Base-by-base conservation (phyloP, 2,329 filamentous ascomycete genomes). In the Trichoderma simmonsii region DNA sequence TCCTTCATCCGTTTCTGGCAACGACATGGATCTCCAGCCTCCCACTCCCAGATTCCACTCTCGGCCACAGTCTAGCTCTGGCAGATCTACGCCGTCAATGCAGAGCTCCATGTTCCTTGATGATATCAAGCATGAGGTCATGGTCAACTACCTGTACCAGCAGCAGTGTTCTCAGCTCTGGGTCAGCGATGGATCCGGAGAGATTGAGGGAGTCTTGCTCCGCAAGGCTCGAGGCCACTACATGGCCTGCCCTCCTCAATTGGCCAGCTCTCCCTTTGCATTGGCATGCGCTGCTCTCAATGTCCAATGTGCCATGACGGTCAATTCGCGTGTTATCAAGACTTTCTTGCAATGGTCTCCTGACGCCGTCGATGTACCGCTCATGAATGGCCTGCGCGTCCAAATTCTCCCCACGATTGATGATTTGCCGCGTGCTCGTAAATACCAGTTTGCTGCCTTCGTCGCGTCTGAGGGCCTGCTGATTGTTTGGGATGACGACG, bases 71-170 rank as follows among this genome's bases (percentile, higher is more conserved):
- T 85, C 84, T 74, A 83, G 80, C 75, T 87, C 86, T 15, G 85
- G 81, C 18, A 80, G 80, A 32, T 87, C 86, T 18, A 77, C 77
- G 6, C 78, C 77, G n/a, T 81, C 80, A 18, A 81, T 78, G 28
- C 80, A 80, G 62, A 89, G 86, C 77, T 88, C 87, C 51, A 81
- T 86, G 71, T 86, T 91, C 73, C 80, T 92, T 12, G 90, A 93
- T 73, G 91, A 93, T 74, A 92, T 93, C 81, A 93, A 92, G 81
- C 90, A 93, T 77, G 92, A 94, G 80, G 91, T 94, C 73, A 94
- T 94, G 92, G 91, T 93, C 73, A 94, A 93, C 81, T 93, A 93
- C 79, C 84, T 95, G 30, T 93, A 93, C 81, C 92, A 94, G 80
- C 91, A 94, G 79, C 92, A 94, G 81, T 93, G 91, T 77, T 87